phyloP scores from a whole-genome alignment of 2,329 filamentous ascomycete genomes.

The Aspergillus costaricaensis region DNA sequence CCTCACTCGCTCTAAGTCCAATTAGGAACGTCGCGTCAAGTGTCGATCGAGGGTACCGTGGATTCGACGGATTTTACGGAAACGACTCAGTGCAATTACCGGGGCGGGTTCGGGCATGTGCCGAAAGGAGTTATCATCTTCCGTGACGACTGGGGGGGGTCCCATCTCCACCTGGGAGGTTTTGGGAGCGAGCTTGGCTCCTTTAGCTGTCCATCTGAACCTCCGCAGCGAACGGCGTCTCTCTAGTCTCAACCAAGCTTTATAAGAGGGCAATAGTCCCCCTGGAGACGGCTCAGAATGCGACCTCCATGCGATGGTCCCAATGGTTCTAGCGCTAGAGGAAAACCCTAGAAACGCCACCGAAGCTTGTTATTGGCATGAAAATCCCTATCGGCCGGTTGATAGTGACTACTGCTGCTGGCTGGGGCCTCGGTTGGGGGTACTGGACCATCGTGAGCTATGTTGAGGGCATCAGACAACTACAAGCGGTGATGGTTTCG shows the following conservation, averaged over 20 bases:
- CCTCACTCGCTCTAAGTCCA: background rate
- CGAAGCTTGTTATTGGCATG: background rate
- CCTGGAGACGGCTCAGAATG: background rate
- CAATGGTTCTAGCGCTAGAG: background rate
- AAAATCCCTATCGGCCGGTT: background rate
- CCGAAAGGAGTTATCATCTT: slow-evolving; percentile 4
- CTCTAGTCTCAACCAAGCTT: background rate
- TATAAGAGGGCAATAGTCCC: slow-evolving; percentile 1
- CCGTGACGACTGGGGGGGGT: background rate
- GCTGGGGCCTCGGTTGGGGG: background rate
- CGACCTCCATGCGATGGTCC: background rate
- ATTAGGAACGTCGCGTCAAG: background rate
- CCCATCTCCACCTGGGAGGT: background rate
- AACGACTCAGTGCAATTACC: slow-evolving; percentile 1
- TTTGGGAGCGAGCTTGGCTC: background rate
- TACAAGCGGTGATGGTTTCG: too few relatives aligned
- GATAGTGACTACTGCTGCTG: background rate
- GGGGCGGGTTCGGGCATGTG: slow-evolving; percentile 1
- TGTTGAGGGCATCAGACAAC: too few relatives aligned
- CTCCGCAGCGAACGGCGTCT: too few relatives aligned
- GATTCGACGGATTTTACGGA: background rate
- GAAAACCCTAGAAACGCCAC: background rate
- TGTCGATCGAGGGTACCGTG: background rate
- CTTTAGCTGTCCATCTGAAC: background rate
- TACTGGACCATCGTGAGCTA: background rate